Evolutionary conservation across 2,329 filamentous ascomycete species (phyloP).

Genomic region (Macroventuria anomochaeta): DNA sequence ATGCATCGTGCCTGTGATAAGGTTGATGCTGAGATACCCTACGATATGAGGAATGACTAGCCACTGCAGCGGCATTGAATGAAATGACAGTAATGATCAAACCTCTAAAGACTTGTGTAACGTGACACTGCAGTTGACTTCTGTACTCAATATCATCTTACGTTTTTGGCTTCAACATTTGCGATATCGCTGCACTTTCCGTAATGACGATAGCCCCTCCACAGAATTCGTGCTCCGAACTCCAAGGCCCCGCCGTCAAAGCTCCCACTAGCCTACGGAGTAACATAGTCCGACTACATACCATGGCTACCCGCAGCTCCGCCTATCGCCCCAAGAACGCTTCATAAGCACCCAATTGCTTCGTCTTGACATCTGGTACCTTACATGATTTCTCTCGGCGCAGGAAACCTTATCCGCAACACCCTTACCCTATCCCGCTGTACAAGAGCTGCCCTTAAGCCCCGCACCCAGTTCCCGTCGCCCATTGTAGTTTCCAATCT

Average conservation of each 20-base stretch:
- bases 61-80: conserved; percentile 16
- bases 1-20: conserved; percentile 6
- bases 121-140: background rate
- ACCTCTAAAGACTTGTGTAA: background rate
- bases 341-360: conserved; percentile 9
- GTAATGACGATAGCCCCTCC: conserved; percentile 9
- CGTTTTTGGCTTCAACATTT: background rate
- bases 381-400: conserved; percentile 15
- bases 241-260: conserved; percentile 2
- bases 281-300: background rate
- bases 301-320: conserved; percentile 2
- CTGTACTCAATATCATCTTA: background rate
- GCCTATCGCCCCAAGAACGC: conserved; percentile 6
- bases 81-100: conserved; percentile 15
- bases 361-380: conserved; percentile 1
- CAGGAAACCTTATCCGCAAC: conserved; percentile 9
- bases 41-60: conserved; percentile 10
- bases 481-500: conserved; percentile 15
- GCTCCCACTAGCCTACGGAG: conserved; percentile 12
- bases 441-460: too few species aligned
- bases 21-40: conserved; percentile 17
- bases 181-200: background rate
- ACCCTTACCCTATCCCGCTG: conserved; percentile 4
- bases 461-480: too few species aligned
- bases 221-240: conserved; percentile 11